Base-by-base conservation (phyloP, 1,139 yeast species). In the Scheffersomyces titani region DNA sequence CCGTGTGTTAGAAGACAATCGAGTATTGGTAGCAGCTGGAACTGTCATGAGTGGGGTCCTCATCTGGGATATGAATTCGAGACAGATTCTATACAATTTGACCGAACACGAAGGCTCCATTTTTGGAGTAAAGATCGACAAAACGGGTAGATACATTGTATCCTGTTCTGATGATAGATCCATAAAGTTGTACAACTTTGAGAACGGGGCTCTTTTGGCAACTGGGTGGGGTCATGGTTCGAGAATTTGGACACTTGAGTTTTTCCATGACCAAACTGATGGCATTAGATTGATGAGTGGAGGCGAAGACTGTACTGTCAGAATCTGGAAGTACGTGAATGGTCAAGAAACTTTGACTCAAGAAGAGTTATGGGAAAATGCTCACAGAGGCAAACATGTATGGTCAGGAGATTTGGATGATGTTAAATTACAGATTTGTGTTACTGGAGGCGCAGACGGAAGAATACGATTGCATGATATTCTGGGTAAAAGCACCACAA, bases 191-290 rank as follows among this genome's bases (percentile, higher is more conserved):
- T 93, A 93, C 87, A 85, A 85, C 61, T 74, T 88, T 60, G 64
- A 67, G 6, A 66, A 80, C 1, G 94, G 96, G 0, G 18, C 22
- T 16, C 73, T 87, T 44, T 62, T 90, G 46, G 89, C 94, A 1
- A 84, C 87, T 47, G 98, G 97, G 0, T 94, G 98, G 98, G 98
- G 98, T 18, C 99, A 94, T 69, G 89, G 90, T 3, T 93, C 98
- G 0, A 82, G 99, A 68, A 92, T 94, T 50, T 94, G 99, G 99
- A 84, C 83, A 50, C 77, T 94, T 54, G 80, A 80, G 50, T 92
- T 92, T 69, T 82, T 78, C 59, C 61, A 63, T 3, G 71, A 72
- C n/a, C 51, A 19, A 16, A 61, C 70, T 6, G 50, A 55, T 4
- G 61, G 65, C 1, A 67, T 88, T 1, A 75, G 84, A 30, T 67